These are phyloP conservation scores for Lunularia cruciata DNA, from an alignment of 225 moss, liverwort and hornwort species.

Conservation along the genomic window DNA sequence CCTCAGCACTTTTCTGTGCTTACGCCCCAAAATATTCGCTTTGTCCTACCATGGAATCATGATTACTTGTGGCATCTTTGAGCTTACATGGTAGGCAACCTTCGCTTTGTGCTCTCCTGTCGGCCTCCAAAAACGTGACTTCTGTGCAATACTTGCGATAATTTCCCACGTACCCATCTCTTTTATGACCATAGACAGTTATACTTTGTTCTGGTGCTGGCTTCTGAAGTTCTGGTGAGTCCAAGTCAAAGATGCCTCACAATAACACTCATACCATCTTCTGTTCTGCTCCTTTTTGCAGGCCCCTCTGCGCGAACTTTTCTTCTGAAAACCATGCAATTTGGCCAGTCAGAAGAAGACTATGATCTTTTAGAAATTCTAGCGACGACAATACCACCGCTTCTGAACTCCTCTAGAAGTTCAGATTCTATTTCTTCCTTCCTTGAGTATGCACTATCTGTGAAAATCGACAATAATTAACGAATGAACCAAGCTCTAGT, in stretches of 20 bases:
- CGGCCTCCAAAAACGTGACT: not conserved
- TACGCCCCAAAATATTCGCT: slow-evolving; percentile 18
- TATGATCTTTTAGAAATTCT: not conserved
- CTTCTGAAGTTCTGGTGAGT: not conserved
- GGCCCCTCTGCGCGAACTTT: not conserved
- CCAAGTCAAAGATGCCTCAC: slow-evolving; percentile 41
- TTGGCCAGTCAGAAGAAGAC: not conserved
- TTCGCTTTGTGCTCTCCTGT: slow-evolving; percentile 1
- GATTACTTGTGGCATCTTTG: slow-evolving; percentile 12
- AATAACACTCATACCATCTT: not conserved
- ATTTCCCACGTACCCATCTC: slow-evolving; percentile 15
- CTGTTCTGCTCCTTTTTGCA: slow-evolving; percentile 3
- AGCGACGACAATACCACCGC: not conserved
- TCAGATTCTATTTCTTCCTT: slow-evolving; percentile 4
- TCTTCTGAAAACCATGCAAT: slow-evolving; percentile 6
- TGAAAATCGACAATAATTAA: too few relatives aligned
- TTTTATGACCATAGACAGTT: slow-evolving; percentile 8
- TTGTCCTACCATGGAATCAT: slow-evolving; percentile 4
- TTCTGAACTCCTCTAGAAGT: not conserved
- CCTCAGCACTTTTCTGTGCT: slow-evolving; percentile 1
- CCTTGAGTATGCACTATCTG: too few relatives aligned
- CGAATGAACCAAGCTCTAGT: too few relatives aligned
- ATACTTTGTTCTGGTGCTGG: slow-evolving; percentile 5
- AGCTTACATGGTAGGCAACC: slow-evolving; percentile 12
- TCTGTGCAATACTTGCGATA: slow-evolving; percentile 16